Evolutionary conservation across 305 asterid genomes (phyloP), one percentile per base, ranked within the genome.

Genomic region (Fraxinus dipetala): DNA sequence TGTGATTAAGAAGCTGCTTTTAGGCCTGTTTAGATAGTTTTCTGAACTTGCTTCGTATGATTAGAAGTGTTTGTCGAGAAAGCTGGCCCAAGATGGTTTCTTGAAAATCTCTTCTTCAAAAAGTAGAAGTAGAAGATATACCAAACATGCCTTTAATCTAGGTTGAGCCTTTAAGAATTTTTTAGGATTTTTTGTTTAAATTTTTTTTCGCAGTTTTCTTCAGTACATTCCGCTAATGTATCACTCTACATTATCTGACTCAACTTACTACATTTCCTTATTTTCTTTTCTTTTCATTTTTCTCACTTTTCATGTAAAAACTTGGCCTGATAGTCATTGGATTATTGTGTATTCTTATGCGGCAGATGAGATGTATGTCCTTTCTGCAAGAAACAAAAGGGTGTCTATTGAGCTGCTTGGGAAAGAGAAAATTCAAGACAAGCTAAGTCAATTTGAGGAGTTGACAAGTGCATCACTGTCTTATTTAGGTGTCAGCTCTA

Each of bases 331-430:
- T 78, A 79, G 59, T 86, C 28, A 10, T 79, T 26, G 36, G 18
- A 28, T 59, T 85, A 38, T 83, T 77, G 18, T 83, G 24, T 18
- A 83, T 48, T 54, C 79, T 85, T 79, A 16, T 87, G 40, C 40
- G 75, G 48, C 87, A 94, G 99, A 96, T 82, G 99, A 94, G 89
- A 96, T 96, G 99, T 96, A 96, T 86, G 98, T 96, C 88, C 94
- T 96, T 73, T 96, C 99, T 76, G 90, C 98, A n/a, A 90, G 91
- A 78, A 94, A 94, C 87, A 92, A 91, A 84, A 91, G 91, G 79
- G 97, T 96, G 59, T 86, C 99, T 5, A 86, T 96, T 61, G 89
- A 96, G 91, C 92, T 96, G 31, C 90, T 96, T 72, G 99, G 99
- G 54, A 92, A 89, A 88, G 94, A 94, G 59, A 85, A 93, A 85